Evolutionary conservation across 2,329 filamentous ascomycete genomes (phyloP).

Genomic region (Fusarium burgessii): DNA sequence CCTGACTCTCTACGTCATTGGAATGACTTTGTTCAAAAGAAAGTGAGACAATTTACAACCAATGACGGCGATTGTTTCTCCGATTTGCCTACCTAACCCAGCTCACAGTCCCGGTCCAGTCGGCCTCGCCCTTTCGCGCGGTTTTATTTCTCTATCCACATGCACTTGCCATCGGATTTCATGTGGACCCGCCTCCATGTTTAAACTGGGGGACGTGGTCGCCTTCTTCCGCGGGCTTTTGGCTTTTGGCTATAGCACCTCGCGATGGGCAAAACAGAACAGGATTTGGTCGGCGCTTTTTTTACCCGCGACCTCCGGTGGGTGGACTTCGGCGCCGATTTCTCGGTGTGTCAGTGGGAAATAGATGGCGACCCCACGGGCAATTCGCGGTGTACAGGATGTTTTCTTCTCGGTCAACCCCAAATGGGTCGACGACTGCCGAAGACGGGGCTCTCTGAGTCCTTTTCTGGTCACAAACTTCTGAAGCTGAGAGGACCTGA

Average conservation of each 20-base stretch:
- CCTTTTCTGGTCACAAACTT: conserved; percentile 28
- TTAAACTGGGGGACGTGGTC: conserved; percentile 30
- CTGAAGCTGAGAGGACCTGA: conserved; percentile 25
- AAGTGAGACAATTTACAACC: conserved; percentile 39
- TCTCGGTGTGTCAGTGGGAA: conserved; percentile 41
- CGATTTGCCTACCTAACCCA: conserved; percentile 10
- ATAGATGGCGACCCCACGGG: conserved; percentile 27
- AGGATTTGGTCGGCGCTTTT: conserved; percentile 33
- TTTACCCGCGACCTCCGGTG: conserved; percentile 29
- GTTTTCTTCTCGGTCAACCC: conserved; percentile 32
- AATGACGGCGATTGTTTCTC: conserved; percentile 27
- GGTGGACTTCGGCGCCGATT: conserved; percentile 28
- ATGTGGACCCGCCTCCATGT: conserved; percentile 37
- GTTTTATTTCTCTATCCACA: conserved; percentile 10
- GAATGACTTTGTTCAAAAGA: conserved; percentile 28
- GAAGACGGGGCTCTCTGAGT: conserved; percentile 22
- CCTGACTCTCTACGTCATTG: conserved; percentile 43
- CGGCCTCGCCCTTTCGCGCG: conserved; percentile 22
- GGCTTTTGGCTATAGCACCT: conserved; percentile 6
- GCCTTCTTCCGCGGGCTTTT: conserved; percentile 30
- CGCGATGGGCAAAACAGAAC: conserved; percentile 10
- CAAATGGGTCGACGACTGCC: conserved; percentile 22
- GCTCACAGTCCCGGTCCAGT: conserved; percentile 1
- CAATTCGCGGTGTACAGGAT: conserved; percentile 37
- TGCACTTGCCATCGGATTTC: conserved; percentile 40